Evolutionary conservation across 1,284 basidiomycete genomes (phyloP).

Genomic region (Heterobasidion occidentale): DNA sequence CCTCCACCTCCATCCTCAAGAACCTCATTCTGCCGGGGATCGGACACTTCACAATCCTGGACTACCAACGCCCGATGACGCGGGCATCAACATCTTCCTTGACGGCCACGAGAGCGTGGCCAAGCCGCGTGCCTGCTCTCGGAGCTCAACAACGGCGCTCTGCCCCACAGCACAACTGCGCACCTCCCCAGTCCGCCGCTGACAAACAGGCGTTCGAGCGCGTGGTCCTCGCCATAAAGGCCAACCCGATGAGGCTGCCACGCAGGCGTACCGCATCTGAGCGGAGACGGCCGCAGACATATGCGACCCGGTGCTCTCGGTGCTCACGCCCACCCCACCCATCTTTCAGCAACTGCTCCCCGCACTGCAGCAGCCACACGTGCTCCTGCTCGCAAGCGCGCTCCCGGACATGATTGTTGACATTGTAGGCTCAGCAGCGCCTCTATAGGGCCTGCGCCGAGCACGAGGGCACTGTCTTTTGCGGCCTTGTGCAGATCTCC

Average conservation of each 20-base stretch:
- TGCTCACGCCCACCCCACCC: not conserved
- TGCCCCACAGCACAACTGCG: constrained; percentile 48
- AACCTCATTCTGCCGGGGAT: constrained; percentile 27
- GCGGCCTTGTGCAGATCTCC: no score
- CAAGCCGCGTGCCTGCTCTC: constrained; percentile 70
- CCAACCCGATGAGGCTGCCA: constrained; percentile 88
- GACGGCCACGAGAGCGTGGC: constrained; percentile 74
- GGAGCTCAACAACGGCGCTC: constrained; percentile 86
- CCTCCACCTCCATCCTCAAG: constrained; percentile 64
- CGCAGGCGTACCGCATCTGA: constrained; percentile 75
- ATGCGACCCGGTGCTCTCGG: not conserved
- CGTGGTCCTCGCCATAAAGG: constrained; percentile 45
- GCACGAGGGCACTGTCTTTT: no score
- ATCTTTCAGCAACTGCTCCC: constrained; percentile 44
- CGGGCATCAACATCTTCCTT: constrained; percentile 96
- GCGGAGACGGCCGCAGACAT: constrained; percentile 44
- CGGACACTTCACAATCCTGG: constrained; percentile 25
- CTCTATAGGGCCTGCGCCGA: no score
- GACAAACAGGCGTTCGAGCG: constrained; percentile 82
- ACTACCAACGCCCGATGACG: constrained; percentile 49
- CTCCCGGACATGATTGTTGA: constrained; percentile 99
- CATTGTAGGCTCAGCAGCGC: no score
- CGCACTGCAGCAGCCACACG: constrained; percentile 51
- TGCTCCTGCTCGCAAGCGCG: constrained; percentile 50
- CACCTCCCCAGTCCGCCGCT: constrained; percentile 50